Conservation (phyloP, 176 grass and related monocot species). For the Rhipidocladum racemiflorum region DNA sequence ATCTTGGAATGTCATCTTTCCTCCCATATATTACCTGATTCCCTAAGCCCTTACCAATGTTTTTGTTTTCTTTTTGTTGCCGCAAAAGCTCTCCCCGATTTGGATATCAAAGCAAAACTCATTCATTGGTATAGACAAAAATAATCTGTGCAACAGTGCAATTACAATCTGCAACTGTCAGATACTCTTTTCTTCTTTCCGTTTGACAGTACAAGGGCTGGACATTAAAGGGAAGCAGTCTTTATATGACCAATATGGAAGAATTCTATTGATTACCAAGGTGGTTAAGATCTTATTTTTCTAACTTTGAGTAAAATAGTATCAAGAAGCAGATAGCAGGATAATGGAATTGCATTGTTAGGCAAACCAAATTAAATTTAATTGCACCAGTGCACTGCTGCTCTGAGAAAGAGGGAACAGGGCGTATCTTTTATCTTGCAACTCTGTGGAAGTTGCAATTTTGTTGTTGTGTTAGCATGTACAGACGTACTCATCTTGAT, state of each 20-base stretch:
- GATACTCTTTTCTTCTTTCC: neutral
- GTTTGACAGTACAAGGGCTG: conserved; percentile 62
- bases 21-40: neutral
- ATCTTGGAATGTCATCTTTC: neutral
- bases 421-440: neutral
- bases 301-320: neutral
- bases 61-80: neutral
- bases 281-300: conserved; percentile 1
- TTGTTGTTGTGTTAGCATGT: neutral
- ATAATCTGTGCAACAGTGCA: neutral
- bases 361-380: neutral
- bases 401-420: neutral
- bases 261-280: conserved; percentile 55
- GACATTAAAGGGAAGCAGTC: conserved; percentile 57
- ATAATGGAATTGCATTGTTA: neutral
- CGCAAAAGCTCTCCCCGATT: neutral
- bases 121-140: neutral
- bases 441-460: neutral
- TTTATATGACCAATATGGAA: conserved; percentile 54
- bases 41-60: neutral
- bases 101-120: neutral
- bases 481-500: neutral
- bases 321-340: neutral
- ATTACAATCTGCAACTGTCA: neutral
- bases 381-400: neutral